A percentile compares a stretch with the other conserved stretches of the same genome.
phyloP scores from a whole-genome alignment of 441 rosid species.

The Sinapis alba region DNA sequence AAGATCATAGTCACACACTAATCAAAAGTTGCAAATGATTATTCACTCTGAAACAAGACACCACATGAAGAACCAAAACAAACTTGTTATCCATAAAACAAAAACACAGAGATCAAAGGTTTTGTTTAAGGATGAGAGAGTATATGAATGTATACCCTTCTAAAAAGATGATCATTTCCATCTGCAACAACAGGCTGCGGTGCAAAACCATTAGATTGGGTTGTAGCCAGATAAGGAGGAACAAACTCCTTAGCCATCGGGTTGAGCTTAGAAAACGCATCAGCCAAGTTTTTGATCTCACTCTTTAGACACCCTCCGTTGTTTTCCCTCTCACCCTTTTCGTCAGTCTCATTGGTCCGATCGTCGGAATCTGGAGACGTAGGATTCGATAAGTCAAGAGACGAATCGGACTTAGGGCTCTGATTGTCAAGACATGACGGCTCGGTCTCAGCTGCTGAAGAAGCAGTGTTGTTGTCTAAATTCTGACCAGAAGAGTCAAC shows the following conservation, averaged over 20 bases:
- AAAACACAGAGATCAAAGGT: not conserved
- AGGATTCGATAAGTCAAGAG: conserved; percentile 51
- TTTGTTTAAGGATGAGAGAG: not conserved
- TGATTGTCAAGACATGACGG: conserved; percentile 43
- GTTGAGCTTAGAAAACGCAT: conserved; percentile 76
- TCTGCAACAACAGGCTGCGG: conserved; percentile 25
- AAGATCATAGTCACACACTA: too few relatives aligned
- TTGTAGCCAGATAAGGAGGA: conserved; percentile 61
- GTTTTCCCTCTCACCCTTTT: not conserved
- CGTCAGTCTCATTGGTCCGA: conserved; percentile 33
- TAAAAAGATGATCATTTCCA: conserved; percentile 47
- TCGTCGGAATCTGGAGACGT: conserved; percentile 34
- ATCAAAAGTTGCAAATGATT: not conserved
- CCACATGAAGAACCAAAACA: not conserved
- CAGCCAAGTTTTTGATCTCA: conserved; percentile 70
- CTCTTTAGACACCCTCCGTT: conserved; percentile 28
- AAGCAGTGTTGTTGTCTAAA: conserved; percentile 48
- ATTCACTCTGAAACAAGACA: too few relatives aligned
- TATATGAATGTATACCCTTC: conserved; percentile 74
- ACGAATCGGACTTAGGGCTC: conserved; percentile 32
- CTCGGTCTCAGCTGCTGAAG: conserved; percentile 50
- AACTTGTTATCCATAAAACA: not conserved
- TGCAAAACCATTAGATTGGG: conserved; percentile 50
- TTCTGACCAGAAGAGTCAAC: conserved; percentile 62
- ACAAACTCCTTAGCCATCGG: conserved; percentile 92